These are phyloP conservation scores for Pholiota adiposa DNA, from an alignment of 1,284 basidiomycete genomes.

Conservation along the genomic window DNA sequence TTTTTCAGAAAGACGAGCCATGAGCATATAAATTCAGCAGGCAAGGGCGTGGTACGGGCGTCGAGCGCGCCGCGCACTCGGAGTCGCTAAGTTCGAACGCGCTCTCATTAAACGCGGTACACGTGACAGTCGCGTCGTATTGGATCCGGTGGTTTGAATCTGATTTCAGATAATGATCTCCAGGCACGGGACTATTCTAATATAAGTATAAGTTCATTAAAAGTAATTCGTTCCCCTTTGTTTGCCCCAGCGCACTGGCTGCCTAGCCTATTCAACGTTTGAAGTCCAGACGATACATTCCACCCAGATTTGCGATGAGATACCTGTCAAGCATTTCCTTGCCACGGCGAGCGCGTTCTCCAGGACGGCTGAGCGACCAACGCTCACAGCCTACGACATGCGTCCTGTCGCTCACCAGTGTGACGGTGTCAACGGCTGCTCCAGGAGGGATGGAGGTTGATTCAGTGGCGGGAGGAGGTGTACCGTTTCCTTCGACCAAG, in stretches of 20 bases:
- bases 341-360: conserved; percentile 8
- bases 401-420: conserved; percentile 18
- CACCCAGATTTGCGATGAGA: conserved; percentile 14
- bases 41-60: too few relatives aligned
- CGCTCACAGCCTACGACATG: conserved; percentile 18
- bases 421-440: conserved; percentile 11
- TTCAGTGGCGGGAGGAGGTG: not conserved
- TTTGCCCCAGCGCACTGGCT: conserved; percentile 5
- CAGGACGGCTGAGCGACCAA: conserved; percentile 9
- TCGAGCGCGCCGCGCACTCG: not conserved
- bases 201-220: conserved; percentile 2
- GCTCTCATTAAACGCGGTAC: conserved; percentile 1
- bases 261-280: too few relatives aligned
- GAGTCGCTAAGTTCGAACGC: too few relatives aligned
- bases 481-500: conserved; percentile 19
- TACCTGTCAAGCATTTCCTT: conserved; percentile 15
- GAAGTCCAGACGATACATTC: not conserved
- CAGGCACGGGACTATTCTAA: conserved; percentile 6
- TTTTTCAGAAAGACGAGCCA: too few relatives aligned
- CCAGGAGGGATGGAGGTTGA: conserved; percentile 15
- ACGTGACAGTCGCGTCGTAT: conserved; percentile 9
- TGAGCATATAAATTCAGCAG: too few relatives aligned
- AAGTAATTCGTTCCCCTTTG: not conserved
- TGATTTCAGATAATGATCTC: not conserved
- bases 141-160: too few relatives aligned